Conservation (phyloP, 768 basidiomycete genomes). For the Serendipita sp. region DNA sequence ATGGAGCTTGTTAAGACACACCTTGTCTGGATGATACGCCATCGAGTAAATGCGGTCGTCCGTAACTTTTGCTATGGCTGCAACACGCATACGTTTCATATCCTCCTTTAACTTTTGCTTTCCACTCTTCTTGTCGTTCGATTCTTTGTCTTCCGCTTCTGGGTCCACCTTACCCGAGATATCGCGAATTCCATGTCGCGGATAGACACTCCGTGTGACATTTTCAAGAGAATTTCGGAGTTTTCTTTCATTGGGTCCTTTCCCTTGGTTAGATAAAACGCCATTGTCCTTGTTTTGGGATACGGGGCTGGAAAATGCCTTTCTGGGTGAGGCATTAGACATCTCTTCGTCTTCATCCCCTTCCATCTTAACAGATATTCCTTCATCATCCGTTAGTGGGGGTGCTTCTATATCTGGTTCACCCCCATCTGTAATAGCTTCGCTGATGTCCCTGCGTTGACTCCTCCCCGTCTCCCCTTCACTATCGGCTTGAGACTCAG, state of each 20-base stretch:
- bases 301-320: background rate
- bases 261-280: no score
- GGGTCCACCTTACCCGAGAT: no score
- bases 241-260: no score
- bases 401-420: background rate
- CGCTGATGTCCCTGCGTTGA: background rate
- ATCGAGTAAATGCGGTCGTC: slow-evolving; percentile 59
- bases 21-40: slow-evolving; percentile 60
- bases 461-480: background rate
- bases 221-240: no score
- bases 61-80: slow-evolving; percentile 68
- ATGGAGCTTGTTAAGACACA: background rate
- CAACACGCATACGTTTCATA: slow-evolving; percentile 42
- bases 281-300: no score
- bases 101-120: slow-evolving; percentile 38
- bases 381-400: slow-evolving; percentile 33
- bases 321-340: slow-evolving; percentile 3
- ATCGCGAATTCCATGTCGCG: no score
- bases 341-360: background rate
- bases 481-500: background rate
- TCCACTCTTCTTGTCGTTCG: slow-evolving; percentile 18
- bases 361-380: slow-evolving; percentile 25
- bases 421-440: background rate
- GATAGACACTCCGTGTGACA: no score
- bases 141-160: no score